Evolutionary conservation across 148 eudicot species (phyloP).

Genomic region (Rhododendron ovatum): DNA sequence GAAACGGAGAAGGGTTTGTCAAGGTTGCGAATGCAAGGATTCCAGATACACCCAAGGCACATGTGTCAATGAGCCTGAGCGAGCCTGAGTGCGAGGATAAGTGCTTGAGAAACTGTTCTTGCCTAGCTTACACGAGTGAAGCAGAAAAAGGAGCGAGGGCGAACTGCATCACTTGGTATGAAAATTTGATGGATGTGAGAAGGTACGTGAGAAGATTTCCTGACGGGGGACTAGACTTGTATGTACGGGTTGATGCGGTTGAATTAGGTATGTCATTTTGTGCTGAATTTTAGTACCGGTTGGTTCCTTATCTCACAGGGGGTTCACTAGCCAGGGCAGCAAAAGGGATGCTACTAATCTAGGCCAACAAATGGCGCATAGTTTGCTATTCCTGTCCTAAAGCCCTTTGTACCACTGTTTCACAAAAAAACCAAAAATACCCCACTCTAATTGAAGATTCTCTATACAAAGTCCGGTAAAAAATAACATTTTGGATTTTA

Average conservation of each 20-base stretch:
- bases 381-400: no score
- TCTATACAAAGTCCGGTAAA: not conserved
- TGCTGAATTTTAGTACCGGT: no score
- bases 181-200: not conserved
- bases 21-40: slow-evolving; percentile 28
- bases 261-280: not conserved
- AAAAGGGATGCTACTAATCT: no score
- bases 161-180: not conserved
- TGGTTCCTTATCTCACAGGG: no score
- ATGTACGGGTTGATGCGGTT: not conserved
- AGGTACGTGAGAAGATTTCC: not conserved
- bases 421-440: no score
- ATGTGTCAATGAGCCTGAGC: not conserved
- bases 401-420: no score
- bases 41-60: slow-evolving; percentile 33
- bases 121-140: not conserved
- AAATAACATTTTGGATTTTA: no score
- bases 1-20: slow-evolving; percentile 45
- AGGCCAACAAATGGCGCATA: no score
- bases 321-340: no score
- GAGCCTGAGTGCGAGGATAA: not conserved
- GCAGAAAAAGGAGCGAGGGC: not conserved
- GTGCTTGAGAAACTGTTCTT: not conserved
- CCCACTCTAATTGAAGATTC: not conserved
- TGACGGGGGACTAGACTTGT: not conserved